Conservation (phyloP, 2,329 filamentous ascomycete genomes). For the Paecilomyces niveus region DNA sequence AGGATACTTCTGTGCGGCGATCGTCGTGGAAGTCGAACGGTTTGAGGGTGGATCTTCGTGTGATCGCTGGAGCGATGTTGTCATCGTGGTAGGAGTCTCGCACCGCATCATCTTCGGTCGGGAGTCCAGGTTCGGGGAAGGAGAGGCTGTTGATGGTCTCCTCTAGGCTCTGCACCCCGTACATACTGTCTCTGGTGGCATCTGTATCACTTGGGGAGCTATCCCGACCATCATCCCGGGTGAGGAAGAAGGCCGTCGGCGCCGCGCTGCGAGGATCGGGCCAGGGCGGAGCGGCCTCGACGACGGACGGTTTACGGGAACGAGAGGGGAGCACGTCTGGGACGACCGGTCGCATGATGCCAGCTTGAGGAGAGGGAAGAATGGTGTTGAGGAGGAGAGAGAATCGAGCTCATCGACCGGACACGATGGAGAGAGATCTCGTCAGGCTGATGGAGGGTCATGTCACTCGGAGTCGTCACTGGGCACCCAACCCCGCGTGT, state of each 20-base stretch:
- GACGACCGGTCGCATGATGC: conserved; percentile 31
- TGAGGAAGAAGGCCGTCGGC: conserved; percentile 55
- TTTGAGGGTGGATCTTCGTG: conserved; percentile 25
- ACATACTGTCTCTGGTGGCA: conserved; percentile 39
- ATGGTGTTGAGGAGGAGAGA: not conserved
- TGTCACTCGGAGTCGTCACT: not conserved
- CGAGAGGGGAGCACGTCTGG: conserved; percentile 24
- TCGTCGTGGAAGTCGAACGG: conserved; percentile 14
- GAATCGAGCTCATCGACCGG: not conserved
- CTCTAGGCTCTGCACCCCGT: conserved; percentile 52
- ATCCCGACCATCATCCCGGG: conserved; percentile 46
- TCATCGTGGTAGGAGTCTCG: not conserved
- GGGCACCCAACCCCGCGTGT: not conserved
- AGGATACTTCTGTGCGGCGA: conserved; percentile 17
- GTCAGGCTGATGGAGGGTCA: not conserved
- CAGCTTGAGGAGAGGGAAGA: conserved; percentile 1
- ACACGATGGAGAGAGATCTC: not conserved
- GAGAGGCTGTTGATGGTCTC: conserved; percentile 42
- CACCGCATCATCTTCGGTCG: not conserved
- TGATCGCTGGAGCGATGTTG: conserved; percentile 1
- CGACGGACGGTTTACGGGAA: conserved; percentile 29
- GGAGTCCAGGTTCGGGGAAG: conserved; percentile 3
- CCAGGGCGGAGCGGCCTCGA: conserved; percentile 23
- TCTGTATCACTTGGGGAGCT: conserved; percentile 23
- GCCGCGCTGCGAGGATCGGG: conserved; percentile 31